Conservation (phyloP, 495 filamentous ascomycete genomes). For the Lasiosphaeriaceae sp. region DNA sequence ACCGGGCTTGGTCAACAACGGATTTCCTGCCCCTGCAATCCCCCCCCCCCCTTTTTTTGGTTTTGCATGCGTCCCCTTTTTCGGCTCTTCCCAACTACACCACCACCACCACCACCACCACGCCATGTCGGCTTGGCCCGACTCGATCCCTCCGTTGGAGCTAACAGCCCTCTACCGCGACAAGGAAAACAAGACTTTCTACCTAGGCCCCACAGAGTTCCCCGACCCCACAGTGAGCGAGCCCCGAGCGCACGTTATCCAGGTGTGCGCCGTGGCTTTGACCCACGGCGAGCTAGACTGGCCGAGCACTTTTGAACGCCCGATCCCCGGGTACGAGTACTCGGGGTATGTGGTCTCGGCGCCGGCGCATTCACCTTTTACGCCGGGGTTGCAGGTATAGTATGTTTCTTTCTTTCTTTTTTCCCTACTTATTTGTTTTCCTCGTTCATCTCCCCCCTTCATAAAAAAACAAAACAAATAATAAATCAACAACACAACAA, state of each 20-base stretch:
- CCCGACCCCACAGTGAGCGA: background rate
- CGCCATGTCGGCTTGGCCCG: conserved; percentile 3
- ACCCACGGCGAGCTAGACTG: conserved; percentile 49
- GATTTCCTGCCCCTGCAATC: no score
- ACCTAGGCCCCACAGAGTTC: background rate
- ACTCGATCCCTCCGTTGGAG: background rate
- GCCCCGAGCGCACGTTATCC: conserved; percentile 43
- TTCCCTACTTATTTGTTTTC: background rate
- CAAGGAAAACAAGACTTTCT: background rate
- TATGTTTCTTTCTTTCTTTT: conserved; percentile 1
- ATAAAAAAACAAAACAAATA: no score
- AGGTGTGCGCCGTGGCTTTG: conserved; percentile 48
- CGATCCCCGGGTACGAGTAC: conserved; percentile 51
- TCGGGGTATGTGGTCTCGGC: conserved; percentile 51
- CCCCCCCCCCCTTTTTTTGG: background rate
- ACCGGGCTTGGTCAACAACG: no score
- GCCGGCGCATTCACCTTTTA: conserved; percentile 46
- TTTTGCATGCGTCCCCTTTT: background rate
- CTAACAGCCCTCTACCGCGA: background rate
- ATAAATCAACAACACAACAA: background rate
- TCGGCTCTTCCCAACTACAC: no score
- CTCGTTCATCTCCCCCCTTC: background rate
- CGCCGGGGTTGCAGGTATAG: conserved; percentile 51
- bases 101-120: background rate
- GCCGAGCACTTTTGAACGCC: background rate